phyloP scores from a whole-genome alignment of 192 early-diverging fungal genomes.

The Spinellus fusiger region DNA sequence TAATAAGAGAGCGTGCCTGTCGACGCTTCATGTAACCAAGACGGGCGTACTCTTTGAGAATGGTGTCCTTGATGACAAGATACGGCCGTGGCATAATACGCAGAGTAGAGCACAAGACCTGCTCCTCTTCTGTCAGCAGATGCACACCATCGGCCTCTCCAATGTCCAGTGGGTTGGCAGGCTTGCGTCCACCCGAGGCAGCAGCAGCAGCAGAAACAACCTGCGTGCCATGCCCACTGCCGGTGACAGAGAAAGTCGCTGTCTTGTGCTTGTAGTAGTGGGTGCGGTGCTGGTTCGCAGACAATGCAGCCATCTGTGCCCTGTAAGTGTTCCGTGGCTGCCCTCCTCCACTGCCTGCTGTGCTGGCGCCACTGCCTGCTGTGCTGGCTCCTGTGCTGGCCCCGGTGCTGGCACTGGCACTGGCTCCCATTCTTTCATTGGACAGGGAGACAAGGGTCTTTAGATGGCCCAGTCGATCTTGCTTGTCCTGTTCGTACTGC shows the following conservation, averaged over 20 bases:
- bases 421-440: constrained; percentile 32
- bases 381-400: no score
- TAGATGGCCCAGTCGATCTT: constrained; percentile 37
- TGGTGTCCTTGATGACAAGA: constrained; percentile 86
- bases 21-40: constrained; percentile 64
- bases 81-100: constrained; percentile 87
- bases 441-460: constrained; percentile 15
- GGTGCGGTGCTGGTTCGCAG: constrained; percentile 6
- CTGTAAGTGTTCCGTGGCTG: constrained; percentile 33
- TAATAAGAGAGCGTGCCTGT: constrained; percentile 79
- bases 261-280: constrained; percentile 29
- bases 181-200: constrained; percentile 17
- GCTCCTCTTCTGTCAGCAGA: constrained; percentile 74
- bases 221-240: not conserved
- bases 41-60: constrained; percentile 79
- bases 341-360: not conserved
- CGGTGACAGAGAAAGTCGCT: not conserved
- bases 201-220: constrained; percentile 8
- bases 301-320: constrained; percentile 34
- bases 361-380: no score
- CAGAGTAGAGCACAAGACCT: constrained; percentile 72
- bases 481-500: constrained; percentile 68
- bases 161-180: constrained; percentile 70
- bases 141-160: constrained; percentile 80
- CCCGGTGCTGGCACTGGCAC: no score